Percentiles rank a stretch among this genome's conserved stretches.
phyloP scores from a whole-genome alignment of 768 basidiomycete genomes.

The Epithele typhae region DNA sequence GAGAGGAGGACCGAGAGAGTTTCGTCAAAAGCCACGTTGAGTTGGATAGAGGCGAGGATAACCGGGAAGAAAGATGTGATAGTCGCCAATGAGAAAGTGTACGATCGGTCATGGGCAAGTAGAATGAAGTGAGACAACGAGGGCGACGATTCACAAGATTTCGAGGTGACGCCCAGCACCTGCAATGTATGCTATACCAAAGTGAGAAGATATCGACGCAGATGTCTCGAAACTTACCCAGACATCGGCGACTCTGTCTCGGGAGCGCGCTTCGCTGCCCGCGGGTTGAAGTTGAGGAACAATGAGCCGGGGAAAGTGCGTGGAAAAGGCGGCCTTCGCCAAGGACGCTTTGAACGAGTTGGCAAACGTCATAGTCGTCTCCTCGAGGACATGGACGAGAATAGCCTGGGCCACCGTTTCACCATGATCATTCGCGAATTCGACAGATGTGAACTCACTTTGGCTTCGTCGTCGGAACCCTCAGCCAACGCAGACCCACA shows the following conservation, averaged over 20 bases:
- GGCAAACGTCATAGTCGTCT: slow-evolving; percentile 9
- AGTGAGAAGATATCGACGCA: background rate
- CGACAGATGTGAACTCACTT: background rate
- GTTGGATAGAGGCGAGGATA: slow-evolving; percentile 38
- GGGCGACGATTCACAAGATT: slow-evolving; percentile 1
- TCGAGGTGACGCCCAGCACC: slow-evolving; percentile 21
- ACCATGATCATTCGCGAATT: too few species aligned
- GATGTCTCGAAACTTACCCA: slow-evolving; percentile 6
- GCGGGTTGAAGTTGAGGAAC: slow-evolving; percentile 1
- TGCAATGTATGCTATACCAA: slow-evolving; percentile 8
- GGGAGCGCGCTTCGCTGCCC: background rate
- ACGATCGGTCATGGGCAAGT: slow-evolving; percentile 18
- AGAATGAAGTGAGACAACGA: slow-evolving; percentile 22
- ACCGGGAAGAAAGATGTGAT: slow-evolving; percentile 17
- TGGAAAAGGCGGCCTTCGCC: slow-evolving; percentile 15
- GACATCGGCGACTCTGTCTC: slow-evolving; percentile 2
- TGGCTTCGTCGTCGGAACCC: slow-evolving; percentile 2
- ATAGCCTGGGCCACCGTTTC: slow-evolving; percentile 8
- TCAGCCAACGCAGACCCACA: background rate
- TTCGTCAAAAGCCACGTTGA: slow-evolving; percentile 54
- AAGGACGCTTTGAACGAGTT: slow-evolving; percentile 6
- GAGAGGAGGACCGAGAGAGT: slow-evolving; percentile 52
- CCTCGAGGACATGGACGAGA: slow-evolving; percentile 3
- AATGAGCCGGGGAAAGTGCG: slow-evolving; percentile 18
- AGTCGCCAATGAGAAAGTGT: slow-evolving; percentile 7